Conservation (phyloP, 768 basidiomycete species). For the Nevesoporus exiguus region DNA sequence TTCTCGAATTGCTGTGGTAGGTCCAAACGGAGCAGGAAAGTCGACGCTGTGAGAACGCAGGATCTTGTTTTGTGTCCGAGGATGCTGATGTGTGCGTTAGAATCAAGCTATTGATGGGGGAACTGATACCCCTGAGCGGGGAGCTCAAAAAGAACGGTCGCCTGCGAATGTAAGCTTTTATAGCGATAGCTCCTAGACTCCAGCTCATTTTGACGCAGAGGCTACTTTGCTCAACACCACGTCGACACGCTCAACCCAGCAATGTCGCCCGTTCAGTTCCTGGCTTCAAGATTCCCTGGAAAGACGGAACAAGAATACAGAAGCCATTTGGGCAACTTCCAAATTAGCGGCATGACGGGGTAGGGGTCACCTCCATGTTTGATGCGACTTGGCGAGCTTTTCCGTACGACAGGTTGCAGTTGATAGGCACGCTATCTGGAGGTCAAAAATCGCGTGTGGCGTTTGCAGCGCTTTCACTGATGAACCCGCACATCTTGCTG, state of each 20-base stretch:
- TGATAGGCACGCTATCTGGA: slow-evolving; percentile 88
- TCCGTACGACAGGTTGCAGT: slow-evolving; percentile 55
- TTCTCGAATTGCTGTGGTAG: slow-evolving; percentile 91
- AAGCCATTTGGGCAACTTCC: slow-evolving; percentile 92
- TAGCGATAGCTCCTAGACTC: slow-evolving; percentile 3
- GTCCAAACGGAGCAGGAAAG: slow-evolving; percentile 94
- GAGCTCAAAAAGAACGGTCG: slow-evolving; percentile 90
- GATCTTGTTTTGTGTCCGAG: neutral
- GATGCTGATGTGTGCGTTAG: slow-evolving; percentile 36
- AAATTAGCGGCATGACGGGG: slow-evolving; percentile 96
- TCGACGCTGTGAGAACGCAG: slow-evolving; percentile 70
- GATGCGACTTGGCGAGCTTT: neutral
- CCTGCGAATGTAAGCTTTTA: slow-evolving; percentile 66
- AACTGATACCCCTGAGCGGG: slow-evolving; percentile 42
- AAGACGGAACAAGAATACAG: slow-evolving; percentile 96
- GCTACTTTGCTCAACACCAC: slow-evolving; percentile 94
- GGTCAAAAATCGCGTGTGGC: slow-evolving; percentile 97
- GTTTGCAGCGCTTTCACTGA: slow-evolving; percentile 82
- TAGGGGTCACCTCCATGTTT: slow-evolving; percentile 28
- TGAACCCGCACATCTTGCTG: slow-evolving; percentile 86
- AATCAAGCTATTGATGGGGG: slow-evolving; percentile 64
- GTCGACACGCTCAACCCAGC: slow-evolving; percentile 84
- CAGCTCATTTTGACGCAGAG: slow-evolving; percentile 40
- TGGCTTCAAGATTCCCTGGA: slow-evolving; percentile 90
- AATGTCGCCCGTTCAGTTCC: slow-evolving; percentile 91